These are phyloP conservation scores for Boletus rufocinnamomeus DNA, from an alignment of 768 basidiomycete species.

Conservation along the genomic window DNA sequence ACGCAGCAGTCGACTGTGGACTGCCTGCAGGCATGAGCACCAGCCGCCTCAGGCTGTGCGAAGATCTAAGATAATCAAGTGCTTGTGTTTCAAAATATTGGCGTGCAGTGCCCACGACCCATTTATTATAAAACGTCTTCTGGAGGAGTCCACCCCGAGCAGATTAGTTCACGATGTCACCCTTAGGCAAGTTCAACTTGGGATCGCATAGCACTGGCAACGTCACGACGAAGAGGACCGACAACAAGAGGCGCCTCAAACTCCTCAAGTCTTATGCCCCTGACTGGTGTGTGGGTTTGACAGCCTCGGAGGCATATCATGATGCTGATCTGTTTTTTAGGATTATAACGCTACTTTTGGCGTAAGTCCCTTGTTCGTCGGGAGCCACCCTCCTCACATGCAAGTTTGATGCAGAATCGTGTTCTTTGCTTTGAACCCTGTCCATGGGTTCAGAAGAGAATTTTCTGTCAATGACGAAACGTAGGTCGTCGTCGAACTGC, in stretches of 20 bases:
- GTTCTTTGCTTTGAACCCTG: constrained; percentile 63
- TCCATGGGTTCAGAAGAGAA: constrained; percentile 71
- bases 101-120: background rate
- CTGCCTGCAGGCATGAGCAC: background rate
- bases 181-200: constrained; percentile 8
- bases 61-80: background rate
- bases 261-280: constrained; percentile 68
- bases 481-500: constrained; percentile 37
- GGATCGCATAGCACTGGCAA: constrained; percentile 5
- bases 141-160: background rate
- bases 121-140: background rate
- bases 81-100: background rate
- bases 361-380: constrained; percentile 45
- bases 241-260: constrained; percentile 36
- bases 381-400: background rate
- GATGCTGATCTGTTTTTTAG: constrained; percentile 37
- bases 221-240: constrained; percentile 18
- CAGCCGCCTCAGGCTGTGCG: background rate
- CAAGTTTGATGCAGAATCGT: constrained; percentile 42
- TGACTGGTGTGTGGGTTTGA: constrained; percentile 60
- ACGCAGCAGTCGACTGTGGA: background rate
- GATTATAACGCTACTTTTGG: constrained; percentile 65
- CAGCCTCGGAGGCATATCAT: background rate
- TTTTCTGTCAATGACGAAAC: constrained; percentile 81
- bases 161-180: constrained; percentile 17